phyloP scores from a whole-genome alignment of 2,329 filamentous ascomycete species.

The Septoria petroselini region DNA sequence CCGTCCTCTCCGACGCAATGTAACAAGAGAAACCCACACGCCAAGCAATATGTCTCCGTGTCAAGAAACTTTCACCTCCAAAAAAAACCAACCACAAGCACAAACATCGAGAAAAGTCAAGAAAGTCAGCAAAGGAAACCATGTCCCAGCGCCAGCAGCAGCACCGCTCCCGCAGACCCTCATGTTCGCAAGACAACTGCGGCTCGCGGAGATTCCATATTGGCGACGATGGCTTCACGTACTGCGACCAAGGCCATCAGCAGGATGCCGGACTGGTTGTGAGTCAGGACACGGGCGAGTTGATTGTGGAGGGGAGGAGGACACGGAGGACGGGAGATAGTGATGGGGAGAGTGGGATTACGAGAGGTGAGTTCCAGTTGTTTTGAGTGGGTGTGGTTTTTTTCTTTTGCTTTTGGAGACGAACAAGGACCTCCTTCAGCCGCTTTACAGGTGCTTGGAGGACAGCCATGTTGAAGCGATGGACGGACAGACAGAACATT shows the following conservation, averaged over 20 bases:
- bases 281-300: conserved; percentile 36
- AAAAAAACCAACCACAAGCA: no score
- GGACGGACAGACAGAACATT: no score
- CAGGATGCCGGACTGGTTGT: conserved; percentile 59
- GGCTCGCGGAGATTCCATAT: conserved; percentile 66
- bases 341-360: conserved; percentile 32
- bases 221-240: conserved; percentile 70
- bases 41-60: conserved; percentile 2
- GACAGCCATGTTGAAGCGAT: no score
- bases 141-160: conserved; percentile 28
- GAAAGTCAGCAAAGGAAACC: no score
- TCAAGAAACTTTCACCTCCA: no score
- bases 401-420: no score
- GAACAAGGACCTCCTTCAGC: no score
- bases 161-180: conserved; percentile 19
- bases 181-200: conserved; percentile 52
- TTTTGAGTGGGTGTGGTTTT: no score
- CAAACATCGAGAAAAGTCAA: no score
- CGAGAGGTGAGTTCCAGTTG: conserved; percentile 4
- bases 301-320: conserved; percentile 32
- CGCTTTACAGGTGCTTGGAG: no score
- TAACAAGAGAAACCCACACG: no score
- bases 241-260: conserved; percentile 76
- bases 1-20: no score
- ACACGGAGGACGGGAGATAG: conserved; percentile 30